Percentiles rank a stretch among this genome's conserved stretches.
phyloP scores from a whole-genome alignment of 2,329 filamentous ascomycete genomes.

The Mycogone perniciosa region DNA sequence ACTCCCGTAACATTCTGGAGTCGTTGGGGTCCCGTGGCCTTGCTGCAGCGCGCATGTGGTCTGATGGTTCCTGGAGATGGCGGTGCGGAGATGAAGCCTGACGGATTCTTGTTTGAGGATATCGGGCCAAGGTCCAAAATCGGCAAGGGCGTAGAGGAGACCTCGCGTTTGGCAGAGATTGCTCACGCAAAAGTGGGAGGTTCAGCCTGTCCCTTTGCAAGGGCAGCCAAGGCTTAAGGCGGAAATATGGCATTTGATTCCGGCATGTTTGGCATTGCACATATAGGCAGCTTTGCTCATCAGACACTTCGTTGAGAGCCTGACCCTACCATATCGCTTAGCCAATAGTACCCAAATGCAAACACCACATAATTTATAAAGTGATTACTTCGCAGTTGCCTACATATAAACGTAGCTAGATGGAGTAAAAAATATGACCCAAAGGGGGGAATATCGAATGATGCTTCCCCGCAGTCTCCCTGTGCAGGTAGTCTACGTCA shows the following conservation, averaged over 20 bases:
- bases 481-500: not conserved
- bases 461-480: not conserved
- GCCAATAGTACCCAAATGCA: no score
- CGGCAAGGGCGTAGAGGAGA: constrained; percentile 45
- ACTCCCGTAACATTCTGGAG: constrained; percentile 52
- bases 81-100: constrained; percentile 32
- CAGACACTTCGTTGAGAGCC: no score
- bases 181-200: constrained; percentile 25
- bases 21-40: constrained; percentile 54
- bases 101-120: constrained; percentile 51
- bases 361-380: not conserved
- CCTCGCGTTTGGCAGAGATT: constrained; percentile 19
- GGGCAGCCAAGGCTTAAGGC: constrained; percentile 1
- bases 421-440: not conserved
- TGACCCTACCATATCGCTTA: not conserved
- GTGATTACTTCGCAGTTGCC: not conserved
- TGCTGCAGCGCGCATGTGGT: constrained; percentile 38
- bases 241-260: not conserved
- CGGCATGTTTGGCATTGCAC: not conserved
- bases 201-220: constrained; percentile 39
- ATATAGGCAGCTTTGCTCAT: not conserved
- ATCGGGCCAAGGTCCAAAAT: constrained; percentile 54
- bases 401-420: not conserved
- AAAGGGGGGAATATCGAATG: no score
- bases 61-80: constrained; percentile 41